phyloP scores from a whole-genome alignment of 1,284 basidiomycete genomes.

The Agaricales sp. region DNA sequence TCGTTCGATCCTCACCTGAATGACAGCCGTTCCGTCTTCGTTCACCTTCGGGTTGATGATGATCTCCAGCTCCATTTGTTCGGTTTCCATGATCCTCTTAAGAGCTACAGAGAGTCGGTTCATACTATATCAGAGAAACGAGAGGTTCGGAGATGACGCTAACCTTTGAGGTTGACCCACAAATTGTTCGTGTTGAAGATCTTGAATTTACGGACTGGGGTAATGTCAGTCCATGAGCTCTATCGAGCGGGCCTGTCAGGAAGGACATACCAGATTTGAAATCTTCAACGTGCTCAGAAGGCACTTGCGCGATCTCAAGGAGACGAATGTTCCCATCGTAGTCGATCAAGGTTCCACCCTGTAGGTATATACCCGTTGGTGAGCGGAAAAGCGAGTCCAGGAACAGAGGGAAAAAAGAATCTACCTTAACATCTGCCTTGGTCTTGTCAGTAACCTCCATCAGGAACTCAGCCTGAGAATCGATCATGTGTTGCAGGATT shows the following conservation, averaged over 20 bases:
- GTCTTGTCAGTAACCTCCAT: conserved; percentile 99
- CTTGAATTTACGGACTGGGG: conserved; percentile 80
- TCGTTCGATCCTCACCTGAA: conserved; percentile 42
- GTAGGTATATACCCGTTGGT: conserved; percentile 2
- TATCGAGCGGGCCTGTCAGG: too few relatives aligned
- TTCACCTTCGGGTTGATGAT: conserved; percentile 93
- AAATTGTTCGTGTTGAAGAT: conserved; percentile 98
- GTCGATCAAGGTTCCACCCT: conserved; percentile 96
- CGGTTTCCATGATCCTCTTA: conserved; percentile 90
- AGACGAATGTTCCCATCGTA: conserved; percentile 92
- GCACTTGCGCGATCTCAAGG: conserved; percentile 98
- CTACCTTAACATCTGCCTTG: conserved; percentile 94
- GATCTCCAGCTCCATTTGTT: conserved; percentile 86
- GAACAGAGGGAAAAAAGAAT: conserved; percentile 5
- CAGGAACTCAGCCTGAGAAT: conserved; percentile 81
- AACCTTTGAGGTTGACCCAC: conserved; percentile 88
- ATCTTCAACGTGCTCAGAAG: conserved; percentile 95
- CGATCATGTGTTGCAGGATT: conserved; percentile 88
- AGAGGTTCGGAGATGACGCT: conserved; percentile 5
- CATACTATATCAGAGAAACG: conserved; percentile 5
- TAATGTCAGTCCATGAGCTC: conserved; percentile 14
- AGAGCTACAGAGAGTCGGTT: conserved; percentile 42
- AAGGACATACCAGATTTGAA: conserved; percentile 72
- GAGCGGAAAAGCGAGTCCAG: conserved; percentile 3
- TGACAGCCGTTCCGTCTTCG: conserved; percentile 83